Conservation (phyloP, 331 rosid species). For the Pyracantha coccinea region DNA sequence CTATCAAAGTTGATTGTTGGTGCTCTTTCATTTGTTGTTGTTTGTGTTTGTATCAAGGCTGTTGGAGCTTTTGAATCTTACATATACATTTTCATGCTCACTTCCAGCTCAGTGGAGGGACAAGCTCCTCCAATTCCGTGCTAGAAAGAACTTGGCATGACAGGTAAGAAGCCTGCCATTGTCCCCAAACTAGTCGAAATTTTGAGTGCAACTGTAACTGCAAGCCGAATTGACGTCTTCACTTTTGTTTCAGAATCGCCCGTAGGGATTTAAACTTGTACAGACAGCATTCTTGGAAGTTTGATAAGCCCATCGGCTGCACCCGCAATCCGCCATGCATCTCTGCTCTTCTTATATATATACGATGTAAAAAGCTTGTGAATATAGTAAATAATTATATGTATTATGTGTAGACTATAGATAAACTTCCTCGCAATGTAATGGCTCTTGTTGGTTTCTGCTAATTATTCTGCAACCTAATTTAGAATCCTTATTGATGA, state of each 20-base stretch:
- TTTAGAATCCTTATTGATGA: neutral
- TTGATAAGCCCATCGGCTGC: conserved; percentile 15
- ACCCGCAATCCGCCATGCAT: conserved; percentile 3
- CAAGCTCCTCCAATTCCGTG: conserved; percentile 47
- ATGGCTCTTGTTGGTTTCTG: conserved; percentile 6
- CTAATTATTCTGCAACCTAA: neutral
- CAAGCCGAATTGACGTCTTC: neutral
- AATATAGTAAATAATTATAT: conserved; percentile 19
- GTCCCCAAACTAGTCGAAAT: neutral
- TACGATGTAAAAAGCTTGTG: conserved; percentile 28
- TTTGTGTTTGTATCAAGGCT: neutral
- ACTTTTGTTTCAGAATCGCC: conserved; percentile 23
- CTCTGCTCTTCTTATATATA: neutral
- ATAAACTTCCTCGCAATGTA: conserved; percentile 25
- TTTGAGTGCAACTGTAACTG: neutral
- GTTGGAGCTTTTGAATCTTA: neutral
- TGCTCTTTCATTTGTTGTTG: neutral
- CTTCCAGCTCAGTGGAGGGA: conserved; percentile 60
- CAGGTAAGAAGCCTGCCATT: conserved; percentile 2
- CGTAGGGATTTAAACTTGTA: conserved; percentile 30
- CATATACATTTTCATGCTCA: neutral
- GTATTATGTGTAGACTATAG: conserved; percentile 21
- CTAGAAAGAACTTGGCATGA: conserved; percentile 41
- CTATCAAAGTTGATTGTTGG: neutral
- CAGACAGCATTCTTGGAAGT: conserved; percentile 26